Conservation (phyloP, 169 alveolate genomes). For the Eimeria praecox region DNA sequence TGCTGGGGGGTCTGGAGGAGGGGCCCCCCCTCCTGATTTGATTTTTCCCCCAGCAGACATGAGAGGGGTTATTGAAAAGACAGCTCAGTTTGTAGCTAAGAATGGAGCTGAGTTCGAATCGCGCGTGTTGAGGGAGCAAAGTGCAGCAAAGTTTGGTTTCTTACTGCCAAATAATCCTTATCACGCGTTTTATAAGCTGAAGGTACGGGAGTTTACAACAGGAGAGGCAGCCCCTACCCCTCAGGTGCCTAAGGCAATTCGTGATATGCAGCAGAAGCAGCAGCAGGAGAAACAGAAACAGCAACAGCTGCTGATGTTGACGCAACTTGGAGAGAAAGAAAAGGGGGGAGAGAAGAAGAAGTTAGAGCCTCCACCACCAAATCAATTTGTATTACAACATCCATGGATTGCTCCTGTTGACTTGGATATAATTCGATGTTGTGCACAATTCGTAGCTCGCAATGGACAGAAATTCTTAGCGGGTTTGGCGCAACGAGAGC, state of each 20-base stretch:
- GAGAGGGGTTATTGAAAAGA: constrained; percentile 93
- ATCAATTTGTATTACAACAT: constrained; percentile 82
- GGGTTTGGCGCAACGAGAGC: constrained; percentile 94
- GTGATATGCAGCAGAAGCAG: constrained; percentile 86
- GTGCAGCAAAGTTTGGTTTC: constrained; percentile 89
- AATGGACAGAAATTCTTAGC: constrained; percentile 97
- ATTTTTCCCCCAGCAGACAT: constrained; percentile 94
- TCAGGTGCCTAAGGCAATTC: constrained; percentile 89
- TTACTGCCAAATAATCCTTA: constrained; percentile 91
- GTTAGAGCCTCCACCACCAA: constrained; percentile 84
- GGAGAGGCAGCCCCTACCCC: constrained; percentile 88
- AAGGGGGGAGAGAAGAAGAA: constrained; percentile 83
- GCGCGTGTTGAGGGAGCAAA: constrained; percentile 90
- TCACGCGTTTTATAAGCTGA: constrained; percentile 90
- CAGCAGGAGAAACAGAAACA: constrained; percentile 84
- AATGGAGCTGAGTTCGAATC: constrained; percentile 94
- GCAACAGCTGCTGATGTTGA: constrained; percentile 86
- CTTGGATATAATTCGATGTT: constrained; percentile 95
- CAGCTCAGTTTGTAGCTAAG: constrained; percentile 95
- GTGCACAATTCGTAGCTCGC: constrained; percentile 98
- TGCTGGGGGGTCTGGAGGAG: background rate
- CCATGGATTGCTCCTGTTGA: constrained; percentile 88
- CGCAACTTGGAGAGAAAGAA: constrained; percentile 86
- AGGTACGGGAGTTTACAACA: constrained; percentile 88
- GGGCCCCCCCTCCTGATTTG: constrained; percentile 78